phyloP scores from a whole-genome alignment of 768 basidiomycete genomes.

The Pseudohyphozyma bogoriensis region DNA sequence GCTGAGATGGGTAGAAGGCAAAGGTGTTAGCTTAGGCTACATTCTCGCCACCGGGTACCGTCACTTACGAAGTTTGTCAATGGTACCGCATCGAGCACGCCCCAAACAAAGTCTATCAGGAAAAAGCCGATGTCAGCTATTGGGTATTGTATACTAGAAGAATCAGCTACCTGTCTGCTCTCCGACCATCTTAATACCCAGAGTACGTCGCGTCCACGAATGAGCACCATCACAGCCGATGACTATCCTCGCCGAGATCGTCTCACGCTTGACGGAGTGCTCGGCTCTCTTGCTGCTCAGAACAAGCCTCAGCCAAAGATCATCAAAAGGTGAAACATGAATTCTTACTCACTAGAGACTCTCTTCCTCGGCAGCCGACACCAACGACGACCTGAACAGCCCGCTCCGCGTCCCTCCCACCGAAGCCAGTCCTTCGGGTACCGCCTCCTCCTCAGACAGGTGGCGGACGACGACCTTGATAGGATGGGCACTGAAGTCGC shows the following conservation, averaged over 20 bases:
- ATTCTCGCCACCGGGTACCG: too few species aligned
- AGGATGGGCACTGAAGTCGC: conserved; percentile 31
- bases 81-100: conserved; percentile 61
- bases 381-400: conserved; percentile 28
- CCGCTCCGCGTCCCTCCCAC: conserved; percentile 23
- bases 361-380: conserved; percentile 31
- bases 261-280: conserved; percentile 8
- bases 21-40: too few species aligned
- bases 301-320: not conserved
- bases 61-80: conserved; percentile 53
- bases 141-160: too few species aligned
- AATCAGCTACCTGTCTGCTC: conserved; percentile 56
- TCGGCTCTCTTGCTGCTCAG: conserved; percentile 4
- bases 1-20: conserved; percentile 35
- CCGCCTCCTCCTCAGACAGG: conserved; percentile 30
- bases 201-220: conserved; percentile 45
- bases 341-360: conserved; percentile 20
- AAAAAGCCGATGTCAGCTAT: too few species aligned
- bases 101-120: conserved; percentile 61
- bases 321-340: not conserved
- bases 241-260: conserved; percentile 53
- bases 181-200: conserved; percentile 63
- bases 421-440: conserved; percentile 22
- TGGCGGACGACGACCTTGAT: conserved; percentile 31
- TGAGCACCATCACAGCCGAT: conserved; percentile 60